Base-by-base conservation (phyloP, 1,284 basidiomycete genomes). In the Apiotrichum siamense region DNA sequence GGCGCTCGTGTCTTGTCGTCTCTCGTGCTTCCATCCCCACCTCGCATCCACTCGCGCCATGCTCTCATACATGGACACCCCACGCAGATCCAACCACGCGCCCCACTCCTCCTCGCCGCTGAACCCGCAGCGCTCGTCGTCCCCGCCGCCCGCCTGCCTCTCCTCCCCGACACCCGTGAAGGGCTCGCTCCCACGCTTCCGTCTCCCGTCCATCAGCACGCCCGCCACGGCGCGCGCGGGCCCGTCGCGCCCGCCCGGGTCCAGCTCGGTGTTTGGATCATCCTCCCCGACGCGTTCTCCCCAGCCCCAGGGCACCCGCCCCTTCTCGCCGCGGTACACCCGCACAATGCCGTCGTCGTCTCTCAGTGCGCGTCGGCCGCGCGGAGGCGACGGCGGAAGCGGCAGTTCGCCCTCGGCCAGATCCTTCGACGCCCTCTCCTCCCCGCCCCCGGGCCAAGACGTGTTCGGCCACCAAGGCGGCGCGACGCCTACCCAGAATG, bases 401-500 rank as follows among this genome's bases (percentile, higher is more conserved):
- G n/a, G n/a, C n/a, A n/a, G n/a, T n/a, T n/a, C n/a, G n/a, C n/a
- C n/a, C n/a, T n/a, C n/a, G n/a, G n/a, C n/a, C n/a, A n/a, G n/a
- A n/a, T n/a, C n/a, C n/a, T n/a, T n/a, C n/a, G n/a, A n/a, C n/a
- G 38, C n/a, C 32, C 26, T 15, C n/a, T 27, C 26, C 9, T 39
- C 45, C 32, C 20, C 24, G 7, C 44, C 35, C 24, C 40, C 36
- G 10, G 25, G 36, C 7, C 18, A 48, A 1, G 67, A 69, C 41
- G 48, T 66, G 3, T 69, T 71, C 39, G 52, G 52, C 17, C 62
- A 61, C 20, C 61, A 58, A 7, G 62, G 59, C 23, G 63, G 59
- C 7, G 63, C 62, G 3, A 70, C 66, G 15, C 69, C 70, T 7
- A 63, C 61, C 1, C 57, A 70, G 44, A 57, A 60, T 15, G 60